These are phyloP conservation scores for Venturia carpophila DNA, from an alignment of 2,329 filamentous ascomycete genomes.

Conservation along the genomic window DNA sequence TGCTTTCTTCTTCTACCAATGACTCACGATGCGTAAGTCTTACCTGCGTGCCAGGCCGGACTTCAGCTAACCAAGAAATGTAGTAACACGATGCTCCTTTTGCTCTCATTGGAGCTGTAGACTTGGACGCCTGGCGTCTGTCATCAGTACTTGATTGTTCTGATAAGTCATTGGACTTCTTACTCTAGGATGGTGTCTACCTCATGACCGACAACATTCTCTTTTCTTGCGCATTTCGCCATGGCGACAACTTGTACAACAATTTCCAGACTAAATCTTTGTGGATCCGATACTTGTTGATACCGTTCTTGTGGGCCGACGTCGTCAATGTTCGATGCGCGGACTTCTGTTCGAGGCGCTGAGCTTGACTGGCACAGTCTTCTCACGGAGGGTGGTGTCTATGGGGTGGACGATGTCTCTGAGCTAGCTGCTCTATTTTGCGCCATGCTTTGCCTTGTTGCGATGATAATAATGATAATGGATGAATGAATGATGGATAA, in stretches of 20 bases:
- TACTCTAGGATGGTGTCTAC: neutral
- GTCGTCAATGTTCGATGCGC: neutral
- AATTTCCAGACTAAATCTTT: neutral
- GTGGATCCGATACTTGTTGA: neutral
- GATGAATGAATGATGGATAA: neutral
- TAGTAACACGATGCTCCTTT: neutral
- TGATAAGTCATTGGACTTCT: conserved; percentile 10
- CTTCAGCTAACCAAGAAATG: neutral
- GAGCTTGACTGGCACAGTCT: neutral
- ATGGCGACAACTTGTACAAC: neutral
- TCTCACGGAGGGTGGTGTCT: neutral
- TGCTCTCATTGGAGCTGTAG: neutral
- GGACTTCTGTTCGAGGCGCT: neutral
- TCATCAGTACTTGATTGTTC: neutral
- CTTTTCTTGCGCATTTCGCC: neutral
- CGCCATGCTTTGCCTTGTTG: neutral
- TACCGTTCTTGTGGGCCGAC: neutral
- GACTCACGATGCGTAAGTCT: neutral
- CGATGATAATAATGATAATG: neutral
- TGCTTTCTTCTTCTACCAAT: neutral
- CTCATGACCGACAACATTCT: neutral
- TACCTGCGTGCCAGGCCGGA: neutral
- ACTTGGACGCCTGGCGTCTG: neutral
- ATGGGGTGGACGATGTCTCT: neutral
- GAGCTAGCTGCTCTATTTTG: neutral